Conservation (phyloP, 2,329 filamentous ascomycete genomes). For the Paraphoma sp. region DNA sequence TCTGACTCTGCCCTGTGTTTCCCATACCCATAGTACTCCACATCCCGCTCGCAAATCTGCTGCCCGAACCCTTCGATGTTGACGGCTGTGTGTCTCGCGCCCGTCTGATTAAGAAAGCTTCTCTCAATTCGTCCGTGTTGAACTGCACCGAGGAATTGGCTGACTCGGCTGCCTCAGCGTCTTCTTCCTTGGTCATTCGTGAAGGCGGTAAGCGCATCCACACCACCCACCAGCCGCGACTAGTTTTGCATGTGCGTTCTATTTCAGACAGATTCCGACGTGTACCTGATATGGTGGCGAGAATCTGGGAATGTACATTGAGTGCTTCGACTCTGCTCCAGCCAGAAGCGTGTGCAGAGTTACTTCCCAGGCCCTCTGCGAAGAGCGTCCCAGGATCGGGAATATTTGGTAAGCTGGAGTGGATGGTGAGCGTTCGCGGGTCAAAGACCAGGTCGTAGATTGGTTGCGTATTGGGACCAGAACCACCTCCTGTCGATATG, state of each 20-base stretch:
- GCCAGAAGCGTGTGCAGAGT: background rate
- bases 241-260: conserved; percentile 68
- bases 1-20: conserved; percentile 24
- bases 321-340: conserved; percentile 67
- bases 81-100: conserved; percentile 42
- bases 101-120: conserved; percentile 52
- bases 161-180: conserved; percentile 3
- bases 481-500: conserved; percentile 38
- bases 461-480: conserved; percentile 46
- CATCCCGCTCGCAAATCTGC: conserved; percentile 41
- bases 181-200: conserved; percentile 10
- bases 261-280: conserved; percentile 54
- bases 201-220: conserved; percentile 63
- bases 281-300: conserved; percentile 63
- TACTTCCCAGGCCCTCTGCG: conserved; percentile 46
- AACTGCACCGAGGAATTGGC: conserved; percentile 23
- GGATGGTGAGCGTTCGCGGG: conserved; percentile 63
- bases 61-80: conserved; percentile 22
- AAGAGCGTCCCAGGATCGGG: conserved; percentile 58
- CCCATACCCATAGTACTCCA: conserved; percentile 37
- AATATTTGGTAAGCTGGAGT: conserved; percentile 70
- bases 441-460: conserved; percentile 69
- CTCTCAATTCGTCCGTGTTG: conserved; percentile 42
- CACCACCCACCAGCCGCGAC: conserved; percentile 71
- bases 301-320: conserved; percentile 66